Evolutionary conservation across 2,329 filamentous ascomycete genomes (phyloP).

Genomic region (Pseudocercospora vitis): DNA sequence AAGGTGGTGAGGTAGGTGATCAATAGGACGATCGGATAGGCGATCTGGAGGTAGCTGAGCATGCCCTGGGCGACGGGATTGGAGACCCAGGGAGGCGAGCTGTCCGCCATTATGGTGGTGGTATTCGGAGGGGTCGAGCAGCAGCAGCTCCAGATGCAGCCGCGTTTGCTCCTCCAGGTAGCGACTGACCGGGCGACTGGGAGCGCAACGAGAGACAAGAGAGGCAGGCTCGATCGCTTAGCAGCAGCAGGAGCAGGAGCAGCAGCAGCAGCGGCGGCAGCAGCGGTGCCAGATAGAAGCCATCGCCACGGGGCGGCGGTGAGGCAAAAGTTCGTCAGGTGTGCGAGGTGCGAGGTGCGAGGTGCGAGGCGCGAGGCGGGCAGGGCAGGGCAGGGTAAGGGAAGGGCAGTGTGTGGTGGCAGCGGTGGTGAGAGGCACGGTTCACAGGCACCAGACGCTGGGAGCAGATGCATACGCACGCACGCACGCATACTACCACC

Average conservation of each 20-base stretch:
- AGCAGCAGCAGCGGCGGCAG: neutral
- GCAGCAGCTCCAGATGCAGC: constrained; percentile 52
- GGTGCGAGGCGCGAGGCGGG: too few species aligned
- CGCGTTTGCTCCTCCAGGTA: neutral
- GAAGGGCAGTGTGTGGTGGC: too few species aligned
- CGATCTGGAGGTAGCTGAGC: constrained; percentile 54
- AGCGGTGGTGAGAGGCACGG: too few species aligned
- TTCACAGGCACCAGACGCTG: too few species aligned
- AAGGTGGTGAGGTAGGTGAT: constrained; percentile 65
- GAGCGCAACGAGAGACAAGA: neutral
- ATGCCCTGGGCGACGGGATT: constrained; percentile 45
- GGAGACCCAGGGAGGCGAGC: constrained; percentile 35
- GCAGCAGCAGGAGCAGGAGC: neutral
- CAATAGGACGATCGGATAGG: constrained; percentile 64
- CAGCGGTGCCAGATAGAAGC: neutral
- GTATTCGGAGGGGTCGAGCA: neutral
- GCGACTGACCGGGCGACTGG: neutral
- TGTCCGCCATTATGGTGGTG: constrained; percentile 19
- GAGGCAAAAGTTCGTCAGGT: neutral
- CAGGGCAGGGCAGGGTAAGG: too few species aligned
- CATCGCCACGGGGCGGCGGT: neutral
- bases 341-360: too few species aligned
- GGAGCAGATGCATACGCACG: neutral
- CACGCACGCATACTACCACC: neutral
- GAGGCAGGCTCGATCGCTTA: constrained; percentile 1